These are phyloP conservation scores for Allium fistulosum DNA, from an alignment of 106 monocot genomes.

Conservation along the genomic window DNA sequence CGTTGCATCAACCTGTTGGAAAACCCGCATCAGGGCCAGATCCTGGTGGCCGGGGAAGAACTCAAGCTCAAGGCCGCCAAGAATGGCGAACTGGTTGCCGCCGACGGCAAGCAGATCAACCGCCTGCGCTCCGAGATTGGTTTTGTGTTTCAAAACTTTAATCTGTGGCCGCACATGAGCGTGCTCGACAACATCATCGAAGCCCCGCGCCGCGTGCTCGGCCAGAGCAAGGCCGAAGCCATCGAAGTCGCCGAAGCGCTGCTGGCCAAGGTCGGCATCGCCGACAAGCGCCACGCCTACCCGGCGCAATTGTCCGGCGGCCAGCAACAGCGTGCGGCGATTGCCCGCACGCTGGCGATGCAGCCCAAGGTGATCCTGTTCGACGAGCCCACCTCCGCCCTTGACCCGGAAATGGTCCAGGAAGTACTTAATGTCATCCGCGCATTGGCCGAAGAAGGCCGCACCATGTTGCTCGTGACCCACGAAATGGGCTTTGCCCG, in stretches of 20 bases:
- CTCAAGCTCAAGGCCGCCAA: too few relatives aligned
- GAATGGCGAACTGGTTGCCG: too few relatives aligned
- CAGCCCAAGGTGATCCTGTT: too few relatives aligned
- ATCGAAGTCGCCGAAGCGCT: background rate
- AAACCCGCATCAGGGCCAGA: background rate
- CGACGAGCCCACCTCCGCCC: too few relatives aligned
- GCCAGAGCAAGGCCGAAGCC: background rate
- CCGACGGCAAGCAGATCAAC: background rate
- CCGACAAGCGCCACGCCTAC: background rate
- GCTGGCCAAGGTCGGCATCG: background rate
- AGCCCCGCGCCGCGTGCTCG: background rate
- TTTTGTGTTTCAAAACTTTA: background rate
- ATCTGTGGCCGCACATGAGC: background rate
- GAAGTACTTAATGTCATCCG: too few relatives aligned
- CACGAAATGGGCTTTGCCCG: too few relatives aligned
- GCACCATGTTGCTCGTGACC: too few relatives aligned
- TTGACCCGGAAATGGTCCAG: too few relatives aligned
- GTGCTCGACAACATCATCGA: background rate
- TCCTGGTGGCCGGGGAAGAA: background rate
- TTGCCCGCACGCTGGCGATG: background rate
- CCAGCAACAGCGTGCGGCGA: background rate
- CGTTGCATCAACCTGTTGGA: background rate
- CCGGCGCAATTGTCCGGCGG: background rate
- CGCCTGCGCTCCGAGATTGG: background rate
- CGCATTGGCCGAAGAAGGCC: too few relatives aligned